Conservation (phyloP, 805 yeast species). For the Yarrowia sp. region DNA sequence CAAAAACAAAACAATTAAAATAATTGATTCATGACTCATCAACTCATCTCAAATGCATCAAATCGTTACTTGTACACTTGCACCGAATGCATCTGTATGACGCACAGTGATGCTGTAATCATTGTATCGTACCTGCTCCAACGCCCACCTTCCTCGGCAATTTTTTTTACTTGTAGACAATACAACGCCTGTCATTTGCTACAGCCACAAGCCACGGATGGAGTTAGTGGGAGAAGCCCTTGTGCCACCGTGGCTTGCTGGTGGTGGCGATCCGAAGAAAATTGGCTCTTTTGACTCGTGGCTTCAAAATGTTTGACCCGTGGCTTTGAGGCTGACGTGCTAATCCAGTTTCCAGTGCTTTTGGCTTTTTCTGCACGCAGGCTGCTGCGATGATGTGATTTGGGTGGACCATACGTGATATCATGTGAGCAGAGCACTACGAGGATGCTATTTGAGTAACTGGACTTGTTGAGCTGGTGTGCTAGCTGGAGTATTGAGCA, state of each 20-base stretch:
- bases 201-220: conserved; percentile 19
- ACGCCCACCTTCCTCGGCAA: not conserved
- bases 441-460: too few species aligned
- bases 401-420: not conserved
- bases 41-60: too few species aligned
- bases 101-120: not conserved
- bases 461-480: too few species aligned
- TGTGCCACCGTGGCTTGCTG: conserved; percentile 21
- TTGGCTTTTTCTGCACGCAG: conserved; percentile 19
- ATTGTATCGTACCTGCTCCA: not conserved
- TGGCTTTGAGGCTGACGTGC: conserved; percentile 13
- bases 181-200: not conserved
- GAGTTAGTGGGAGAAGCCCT: not conserved
- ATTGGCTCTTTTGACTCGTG: conserved; percentile 2
- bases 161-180: not conserved
- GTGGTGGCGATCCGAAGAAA: not conserved
- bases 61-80: too few species aligned
- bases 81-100: too few species aligned
- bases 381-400: conserved; percentile 24
- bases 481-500: too few species aligned
- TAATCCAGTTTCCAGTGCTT: not conserved
- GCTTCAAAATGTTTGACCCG: conserved; percentile 13
- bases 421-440: not conserved
- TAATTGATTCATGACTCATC: too few species aligned
- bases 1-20: not conserved